Percentiles rank a stretch among this genome's conserved stretches.
Conservation (phyloP, 495 filamentous ascomycete species). For the Arthonia radiata region DNA sequence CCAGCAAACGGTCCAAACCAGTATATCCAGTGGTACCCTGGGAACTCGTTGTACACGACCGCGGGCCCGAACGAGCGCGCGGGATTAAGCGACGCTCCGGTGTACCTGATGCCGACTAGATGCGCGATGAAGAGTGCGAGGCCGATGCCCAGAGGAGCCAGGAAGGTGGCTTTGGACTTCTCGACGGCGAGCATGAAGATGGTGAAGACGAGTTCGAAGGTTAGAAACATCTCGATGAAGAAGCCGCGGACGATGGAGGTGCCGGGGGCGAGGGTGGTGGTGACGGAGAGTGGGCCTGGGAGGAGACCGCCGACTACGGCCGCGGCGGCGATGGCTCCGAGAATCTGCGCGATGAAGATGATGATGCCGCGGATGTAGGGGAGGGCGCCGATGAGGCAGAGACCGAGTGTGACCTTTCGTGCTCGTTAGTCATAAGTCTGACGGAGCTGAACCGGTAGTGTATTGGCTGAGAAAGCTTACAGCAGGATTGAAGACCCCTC, state of each 20-base stretch:
- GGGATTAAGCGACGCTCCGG: conserved; percentile 49
- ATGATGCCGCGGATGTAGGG: conserved; percentile 20
- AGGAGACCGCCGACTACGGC: conserved; percentile 37
- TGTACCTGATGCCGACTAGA: conserved; percentile 40
- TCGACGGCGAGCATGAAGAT: conserved; percentile 68
- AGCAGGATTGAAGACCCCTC: conserved; percentile 10
- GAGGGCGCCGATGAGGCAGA: conserved; percentile 32
- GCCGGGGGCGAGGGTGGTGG: conserved; percentile 29
- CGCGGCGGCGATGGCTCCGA: conserved; percentile 30
- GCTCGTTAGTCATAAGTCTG: no score
- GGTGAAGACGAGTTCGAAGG: conserved; percentile 48
- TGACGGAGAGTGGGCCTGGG: conserved; percentile 34
- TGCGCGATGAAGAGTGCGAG: conserved; percentile 45
- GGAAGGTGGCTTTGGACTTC: conserved; percentile 54
- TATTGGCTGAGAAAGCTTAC: no score
- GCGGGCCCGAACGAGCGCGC: conserved; percentile 48
- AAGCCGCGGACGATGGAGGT: conserved; percentile 36
- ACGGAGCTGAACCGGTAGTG: no score
- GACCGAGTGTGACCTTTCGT: conserved; percentile 31
- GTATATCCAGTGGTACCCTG: conserved; percentile 47
- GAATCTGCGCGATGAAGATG: conserved; percentile 29
- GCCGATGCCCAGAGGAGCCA: conserved; percentile 60
- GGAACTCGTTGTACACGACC: conserved; percentile 38
- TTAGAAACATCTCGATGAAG: conserved; percentile 64
- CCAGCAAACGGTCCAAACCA: conserved; percentile 42